Percentiles rank a stretch among this genome's conserved stretches.
These are phyloP conservation scores for Leccinum boreale DNA, from an alignment of 768 basidiomycete species.

Conservation along the genomic window DNA sequence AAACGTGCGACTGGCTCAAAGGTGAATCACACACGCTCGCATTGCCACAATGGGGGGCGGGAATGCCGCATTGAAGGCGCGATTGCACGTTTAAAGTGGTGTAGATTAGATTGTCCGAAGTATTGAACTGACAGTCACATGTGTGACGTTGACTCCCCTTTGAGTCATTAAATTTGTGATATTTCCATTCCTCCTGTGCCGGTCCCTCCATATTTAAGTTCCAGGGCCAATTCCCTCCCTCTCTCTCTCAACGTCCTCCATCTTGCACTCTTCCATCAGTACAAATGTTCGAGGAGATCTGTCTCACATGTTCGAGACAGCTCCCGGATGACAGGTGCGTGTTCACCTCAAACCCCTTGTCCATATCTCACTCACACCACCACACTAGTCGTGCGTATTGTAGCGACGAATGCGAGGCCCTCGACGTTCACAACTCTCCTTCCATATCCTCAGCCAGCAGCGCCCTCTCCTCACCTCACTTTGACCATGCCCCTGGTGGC, in stretches of 20 bases:
- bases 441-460: constrained; percentile 65
- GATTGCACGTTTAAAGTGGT: constrained; percentile 14
- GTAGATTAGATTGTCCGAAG: constrained; percentile 11
- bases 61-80: constrained; percentile 1
- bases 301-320: constrained; percentile 67
- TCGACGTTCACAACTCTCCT: constrained; percentile 59
- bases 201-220: constrained; percentile 34
- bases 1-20: constrained; percentile 17
- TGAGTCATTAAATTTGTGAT: constrained; percentile 35
- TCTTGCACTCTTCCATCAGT: constrained; percentile 1
- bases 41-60: not conserved
- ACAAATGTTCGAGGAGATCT: constrained; percentile 77
- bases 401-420: constrained; percentile 61
- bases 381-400: constrained; percentile 68
- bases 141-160: constrained; percentile 27
- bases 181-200: constrained; percentile 38
- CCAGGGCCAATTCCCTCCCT: constrained; percentile 7
- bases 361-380: constrained; percentile 14
- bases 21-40: not conserved
- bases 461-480: constrained; percentile 63
- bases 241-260: constrained; percentile 18
- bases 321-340: constrained; percentile 61
- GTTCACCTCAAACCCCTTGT: constrained; percentile 11
- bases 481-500: constrained; percentile 48
- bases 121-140: constrained; percentile 13